These are phyloP conservation scores for Kwoniella europaea DNA, from an alignment of 768 basidiomycete genomes.

Conservation along the genomic window DNA sequence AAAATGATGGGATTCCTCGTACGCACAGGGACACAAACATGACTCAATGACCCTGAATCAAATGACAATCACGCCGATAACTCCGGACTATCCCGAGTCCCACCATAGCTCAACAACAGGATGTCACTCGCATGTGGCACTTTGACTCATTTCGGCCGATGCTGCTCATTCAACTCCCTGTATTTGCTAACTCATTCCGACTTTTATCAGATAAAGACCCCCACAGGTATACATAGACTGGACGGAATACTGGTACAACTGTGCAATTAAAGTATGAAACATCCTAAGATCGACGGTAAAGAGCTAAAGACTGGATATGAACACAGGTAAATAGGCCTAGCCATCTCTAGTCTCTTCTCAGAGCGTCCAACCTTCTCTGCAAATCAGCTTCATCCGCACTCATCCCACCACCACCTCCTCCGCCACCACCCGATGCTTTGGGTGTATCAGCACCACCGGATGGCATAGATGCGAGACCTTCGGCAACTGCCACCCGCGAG, in stretches of 20 bases:
- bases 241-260: conserved; percentile 17
- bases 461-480: conserved; percentile 71
- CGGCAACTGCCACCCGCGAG: conserved; percentile 77
- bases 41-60: conserved; percentile 2
- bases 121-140: conserved; percentile 16
- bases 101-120: neutral
- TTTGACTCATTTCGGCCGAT: conserved; percentile 18
- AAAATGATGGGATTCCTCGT: conserved; percentile 6
- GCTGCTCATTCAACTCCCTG: too few relatives aligned
- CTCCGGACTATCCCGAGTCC: conserved; percentile 12
- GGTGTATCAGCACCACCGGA: conserved; percentile 59
- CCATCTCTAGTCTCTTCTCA: conserved; percentile 59
- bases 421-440: conserved; percentile 58
- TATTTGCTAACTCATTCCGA: neutral
- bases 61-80: conserved; percentile 6
- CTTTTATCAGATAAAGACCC: neutral
- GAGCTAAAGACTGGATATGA: neutral
- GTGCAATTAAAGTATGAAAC: neutral
- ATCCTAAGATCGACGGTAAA: neutral
- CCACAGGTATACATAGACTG: neutral
- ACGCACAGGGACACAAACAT: conserved; percentile 11
- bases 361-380: conserved; percentile 88
- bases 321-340: neutral
- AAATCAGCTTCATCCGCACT: conserved; percentile 85
- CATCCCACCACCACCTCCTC: conserved; percentile 45